phyloP scores from a whole-genome alignment of 2,329 filamentous ascomycete genomes.

The Hymenotorrendiella dingleyae region DNA sequence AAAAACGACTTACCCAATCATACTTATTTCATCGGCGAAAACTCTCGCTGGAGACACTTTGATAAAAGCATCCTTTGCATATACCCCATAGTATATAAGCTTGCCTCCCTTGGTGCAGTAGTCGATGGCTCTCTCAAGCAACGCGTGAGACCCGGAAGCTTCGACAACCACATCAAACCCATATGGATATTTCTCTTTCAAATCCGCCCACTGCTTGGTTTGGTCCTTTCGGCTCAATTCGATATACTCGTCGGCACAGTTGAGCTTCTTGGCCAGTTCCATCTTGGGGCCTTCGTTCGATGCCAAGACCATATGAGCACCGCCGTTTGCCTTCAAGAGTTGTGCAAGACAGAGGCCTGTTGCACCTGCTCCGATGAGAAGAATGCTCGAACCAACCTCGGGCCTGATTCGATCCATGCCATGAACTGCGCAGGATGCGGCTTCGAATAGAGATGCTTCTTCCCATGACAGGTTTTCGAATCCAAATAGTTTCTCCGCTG shows the following conservation, averaged over 20 bases:
- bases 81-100: conserved; percentile 16
- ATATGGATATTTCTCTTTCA: conserved; percentile 16
- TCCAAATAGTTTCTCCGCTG: conserved; percentile 14
- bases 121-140: conserved; percentile 13
- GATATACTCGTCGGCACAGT: conserved; percentile 15
- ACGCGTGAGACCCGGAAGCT: conserved; percentile 12
- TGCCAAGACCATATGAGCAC: conserved; percentile 15
- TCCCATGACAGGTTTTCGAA: conserved; percentile 16
- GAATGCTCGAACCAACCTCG: conserved; percentile 16
- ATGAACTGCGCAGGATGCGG: conserved; percentile 14
- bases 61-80: conserved; percentile 15
- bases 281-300: conserved; percentile 15
- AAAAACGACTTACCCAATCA: conserved; percentile 12
- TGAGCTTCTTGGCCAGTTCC: conserved; percentile 15
- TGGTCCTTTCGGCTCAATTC: conserved; percentile 12
- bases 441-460: conserved; percentile 14
- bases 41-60: conserved; percentile 10
- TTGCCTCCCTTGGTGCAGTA: conserved; percentile 16
- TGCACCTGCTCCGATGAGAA: conserved; percentile 14
- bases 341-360: conserved; percentile 14
- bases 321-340: conserved; percentile 14
- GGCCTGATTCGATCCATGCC: conserved; percentile 17
- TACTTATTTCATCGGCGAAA: conserved; percentile 15
- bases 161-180: conserved; percentile 16
- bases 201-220: conserved; percentile 14